Evolutionary conservation across 305 asterid species (phyloP).

Genomic region (Fraxinus xanthoxyloides): DNA sequence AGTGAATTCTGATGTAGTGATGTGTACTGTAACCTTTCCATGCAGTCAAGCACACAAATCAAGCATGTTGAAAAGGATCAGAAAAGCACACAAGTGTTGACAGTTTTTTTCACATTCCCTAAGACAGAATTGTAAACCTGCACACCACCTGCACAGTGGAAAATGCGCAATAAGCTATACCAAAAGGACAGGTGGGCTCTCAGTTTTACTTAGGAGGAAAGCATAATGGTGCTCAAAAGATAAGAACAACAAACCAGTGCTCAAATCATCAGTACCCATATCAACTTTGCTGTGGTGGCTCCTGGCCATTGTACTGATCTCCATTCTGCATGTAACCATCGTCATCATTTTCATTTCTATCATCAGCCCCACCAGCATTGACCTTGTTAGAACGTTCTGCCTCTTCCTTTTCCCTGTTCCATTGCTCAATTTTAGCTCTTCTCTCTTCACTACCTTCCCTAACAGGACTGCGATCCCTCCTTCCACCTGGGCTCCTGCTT

Average conservation of each 20-base stretch:
- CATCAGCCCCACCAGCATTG: slow-evolving; percentile 24
- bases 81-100: slow-evolving; percentile 20
- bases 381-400: slow-evolving; percentile 46
- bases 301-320: slow-evolving; percentile 31
- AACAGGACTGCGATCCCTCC: slow-evolving; percentile 65
- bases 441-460: slow-evolving; percentile 99
- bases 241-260: slow-evolving; percentile 59
- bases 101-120: slow-evolving; percentile 50
- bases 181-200: slow-evolving; percentile 25
- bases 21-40: neutral
- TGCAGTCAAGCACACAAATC: slow-evolving; percentile 26
- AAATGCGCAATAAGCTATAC: slow-evolving; percentile 77
- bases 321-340: slow-evolving; percentile 30
- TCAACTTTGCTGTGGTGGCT: slow-evolving; percentile 31
- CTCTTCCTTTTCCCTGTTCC: slow-evolving; percentile 95
- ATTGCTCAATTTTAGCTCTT: slow-evolving; percentile 88
- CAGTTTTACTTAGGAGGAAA: neutral
- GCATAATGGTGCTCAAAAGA: neutral
- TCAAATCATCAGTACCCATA: slow-evolving; percentile 39
- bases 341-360: slow-evolving; percentile 31
- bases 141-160: slow-evolving; percentile 97
- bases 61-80: slow-evolving; percentile 14
- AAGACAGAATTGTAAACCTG: slow-evolving; percentile 79
- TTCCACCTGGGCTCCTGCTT: slow-evolving; percentile 72
- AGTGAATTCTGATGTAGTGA: neutral